phyloP scores from a whole-genome alignment of 495 filamentous ascomycete species.

The Usnea hakonensis region DNA sequence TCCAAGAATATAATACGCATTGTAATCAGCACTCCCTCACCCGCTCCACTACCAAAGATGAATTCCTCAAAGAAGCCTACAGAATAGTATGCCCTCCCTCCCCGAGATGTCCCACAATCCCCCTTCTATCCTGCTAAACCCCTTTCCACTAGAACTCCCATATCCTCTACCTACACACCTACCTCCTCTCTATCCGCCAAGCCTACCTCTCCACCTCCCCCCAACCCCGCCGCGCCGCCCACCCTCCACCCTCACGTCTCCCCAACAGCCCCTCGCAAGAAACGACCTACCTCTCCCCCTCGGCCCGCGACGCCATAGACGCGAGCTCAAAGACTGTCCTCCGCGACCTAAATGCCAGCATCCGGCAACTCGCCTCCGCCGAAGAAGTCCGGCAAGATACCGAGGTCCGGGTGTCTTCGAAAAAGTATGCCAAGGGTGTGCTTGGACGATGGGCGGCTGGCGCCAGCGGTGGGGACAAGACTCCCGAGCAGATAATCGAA shows the following conservation, averaged over 20 bases:
- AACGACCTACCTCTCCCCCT: conserved; percentile 49
- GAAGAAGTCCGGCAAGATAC: conserved; percentile 76
- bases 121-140: conserved; percentile 9
- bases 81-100: conserved; percentile 59
- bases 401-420: conserved; percentile 53
- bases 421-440: conserved; percentile 58
- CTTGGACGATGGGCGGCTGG: conserved; percentile 70
- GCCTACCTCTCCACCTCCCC: conserved; percentile 77
- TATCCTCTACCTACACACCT: conserved; percentile 63
- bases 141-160: conserved; percentile 64
- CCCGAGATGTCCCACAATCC: conserved; percentile 5
- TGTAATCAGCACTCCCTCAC: conserved; percentile 35
- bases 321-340: conserved; percentile 74
- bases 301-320: conserved; percentile 73
- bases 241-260: conserved; percentile 30
- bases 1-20: conserved; percentile 45
- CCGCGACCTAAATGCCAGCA: conserved; percentile 69
- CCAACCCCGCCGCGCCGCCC: conserved; percentile 39
- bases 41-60: conserved; percentile 55
- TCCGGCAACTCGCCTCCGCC: conserved; percentile 67
- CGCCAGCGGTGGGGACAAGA: conserved; percentile 35
- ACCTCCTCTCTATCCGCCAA: conserved; percentile 76
- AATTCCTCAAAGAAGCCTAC: conserved; percentile 93
- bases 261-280: conserved; percentile 26
- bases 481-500: conserved; percentile 56